Conservation (phyloP, 2,329 filamentous ascomycete species). For the Xylaria sp. region DNA sequence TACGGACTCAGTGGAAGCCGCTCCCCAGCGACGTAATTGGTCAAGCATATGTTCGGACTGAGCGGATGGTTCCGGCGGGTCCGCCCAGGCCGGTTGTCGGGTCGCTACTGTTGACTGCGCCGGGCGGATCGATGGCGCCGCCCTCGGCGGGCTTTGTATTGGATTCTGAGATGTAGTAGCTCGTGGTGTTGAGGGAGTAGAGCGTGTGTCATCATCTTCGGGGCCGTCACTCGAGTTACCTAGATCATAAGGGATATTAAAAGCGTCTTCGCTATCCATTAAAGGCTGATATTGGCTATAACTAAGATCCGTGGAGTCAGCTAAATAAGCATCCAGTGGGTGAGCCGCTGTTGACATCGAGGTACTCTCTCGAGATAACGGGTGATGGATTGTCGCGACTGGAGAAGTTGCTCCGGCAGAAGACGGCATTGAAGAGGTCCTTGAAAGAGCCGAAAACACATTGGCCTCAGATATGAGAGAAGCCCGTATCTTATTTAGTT, state of each 20-base stretch:
- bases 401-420: slow-evolving; percentile 64
- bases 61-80: slow-evolving; percentile 47
- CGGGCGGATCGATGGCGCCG: slow-evolving; percentile 35
- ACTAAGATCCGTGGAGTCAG: slow-evolving; percentile 50
- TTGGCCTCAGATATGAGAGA: slow-evolving; percentile 75
- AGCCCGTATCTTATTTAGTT: slow-evolving; percentile 71
- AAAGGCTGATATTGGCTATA: slow-evolving; percentile 51
- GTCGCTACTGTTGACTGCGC: slow-evolving; percentile 51
- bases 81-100: slow-evolving; percentile 50
- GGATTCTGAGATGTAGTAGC: slow-evolving; percentile 55
- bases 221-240: slow-evolving; percentile 51
- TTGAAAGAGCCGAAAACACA: slow-evolving; percentile 69
- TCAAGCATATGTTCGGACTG: slow-evolving; percentile 54
- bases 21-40: slow-evolving; percentile 40
- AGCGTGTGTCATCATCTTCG: slow-evolving; percentile 51
- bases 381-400: slow-evolving; percentile 48
- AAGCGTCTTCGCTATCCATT: slow-evolving; percentile 66
- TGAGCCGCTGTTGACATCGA: slow-evolving; percentile 38
- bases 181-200: slow-evolving; percentile 62
- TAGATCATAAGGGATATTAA: slow-evolving; percentile 67
- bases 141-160: slow-evolving; percentile 54
- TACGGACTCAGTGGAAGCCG: slow-evolving; percentile 33
- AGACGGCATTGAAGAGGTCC: slow-evolving; percentile 68
- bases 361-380: slow-evolving; percentile 43
- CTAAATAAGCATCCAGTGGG: slow-evolving; percentile 44